Conservation (phyloP, 306 rosid genomes). For the Cicer pinnatifidum region DNA sequence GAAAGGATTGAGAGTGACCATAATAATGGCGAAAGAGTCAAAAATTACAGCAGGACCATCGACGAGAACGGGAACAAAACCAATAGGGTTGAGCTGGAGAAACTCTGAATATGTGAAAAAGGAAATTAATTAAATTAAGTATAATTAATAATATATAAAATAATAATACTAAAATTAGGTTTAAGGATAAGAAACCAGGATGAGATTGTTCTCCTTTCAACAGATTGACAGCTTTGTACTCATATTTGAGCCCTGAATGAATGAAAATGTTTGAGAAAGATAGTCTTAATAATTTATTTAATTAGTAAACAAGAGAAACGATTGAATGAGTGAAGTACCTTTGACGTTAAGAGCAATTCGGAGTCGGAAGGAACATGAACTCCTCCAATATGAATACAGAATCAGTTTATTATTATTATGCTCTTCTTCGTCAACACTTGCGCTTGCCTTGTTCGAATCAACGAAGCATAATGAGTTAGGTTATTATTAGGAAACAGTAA, state of each 20-base stretch:
- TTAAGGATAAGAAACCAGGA: constrained; percentile 52
- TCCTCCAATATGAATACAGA: constrained; percentile 54
- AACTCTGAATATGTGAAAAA: constrained; percentile 53
- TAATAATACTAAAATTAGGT: neutral
- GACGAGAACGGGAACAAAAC: constrained; percentile 68
- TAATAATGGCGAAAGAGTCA: constrained; percentile 76
- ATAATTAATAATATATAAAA: neutral
- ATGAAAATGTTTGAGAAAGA: neutral
- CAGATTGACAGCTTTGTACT: constrained; percentile 61
- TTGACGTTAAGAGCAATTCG: constrained; percentile 67
- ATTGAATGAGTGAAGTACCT: constrained; percentile 41
- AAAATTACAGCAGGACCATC: constrained; percentile 59
- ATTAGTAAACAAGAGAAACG: neutral
- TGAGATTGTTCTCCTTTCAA: constrained; percentile 60
- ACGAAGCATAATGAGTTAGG: neutral
- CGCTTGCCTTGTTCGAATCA: constrained; percentile 34
- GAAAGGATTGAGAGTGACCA: constrained; percentile 47
- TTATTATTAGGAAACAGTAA: no score
- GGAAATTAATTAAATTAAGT: neutral
- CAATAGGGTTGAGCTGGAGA: constrained; percentile 65
- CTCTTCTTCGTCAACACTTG: neutral
- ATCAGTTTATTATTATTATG: neutral
- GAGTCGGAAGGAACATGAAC: constrained; percentile 52
- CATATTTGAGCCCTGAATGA: constrained; percentile 59
- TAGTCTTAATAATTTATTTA: neutral